phyloP scores from a whole-genome alignment of 1,284 basidiomycete species.

The Ceratobasidium sp. region DNA sequence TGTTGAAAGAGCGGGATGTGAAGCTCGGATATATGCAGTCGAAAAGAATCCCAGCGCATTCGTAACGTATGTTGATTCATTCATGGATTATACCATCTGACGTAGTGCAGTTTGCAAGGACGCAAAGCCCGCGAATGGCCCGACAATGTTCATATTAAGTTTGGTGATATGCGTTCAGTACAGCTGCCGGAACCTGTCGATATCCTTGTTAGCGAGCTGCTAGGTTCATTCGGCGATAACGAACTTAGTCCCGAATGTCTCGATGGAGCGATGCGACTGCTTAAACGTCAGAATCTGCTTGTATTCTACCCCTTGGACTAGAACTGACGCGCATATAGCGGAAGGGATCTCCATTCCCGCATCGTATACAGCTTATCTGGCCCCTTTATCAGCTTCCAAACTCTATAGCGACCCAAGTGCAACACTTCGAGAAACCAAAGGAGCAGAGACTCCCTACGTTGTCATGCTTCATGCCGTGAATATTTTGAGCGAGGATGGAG shows the following conservation, averaged over 20 bases:
- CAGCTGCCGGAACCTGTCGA: conserved; percentile 89
- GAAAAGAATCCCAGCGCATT: conserved; percentile 97
- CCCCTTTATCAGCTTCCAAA: conserved; percentile 94
- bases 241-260: conserved; percentile 98
- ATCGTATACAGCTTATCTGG: conserved; percentile 95
- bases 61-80: conserved; percentile 78
- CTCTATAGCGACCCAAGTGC: conserved; percentile 81
- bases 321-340: conserved; percentile 63
- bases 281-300: conserved; percentile 77
- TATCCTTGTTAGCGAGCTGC: conserved; percentile 94
- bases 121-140: conserved; percentile 88
- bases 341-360: conserved; percentile 96
- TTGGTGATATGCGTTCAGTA: conserved; percentile 93
- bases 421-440: conserved; percentile 67
- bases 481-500: conserved; percentile 81
- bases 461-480: conserved; percentile 97
- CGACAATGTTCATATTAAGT: conserved; percentile 82
- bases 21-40: conserved; percentile 85
- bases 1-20: conserved; percentile 75
- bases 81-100: conserved; percentile 47
- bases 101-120: conserved; percentile 77
- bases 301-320: not conserved
- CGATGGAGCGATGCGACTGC: conserved; percentile 93
- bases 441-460: conserved; percentile 94
- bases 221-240: conserved; percentile 99